These are phyloP conservation scores for Phytopythium helicoides DNA, from an alignment of 352 stramenopile genomes.

Conservation along the genomic window DNA sequence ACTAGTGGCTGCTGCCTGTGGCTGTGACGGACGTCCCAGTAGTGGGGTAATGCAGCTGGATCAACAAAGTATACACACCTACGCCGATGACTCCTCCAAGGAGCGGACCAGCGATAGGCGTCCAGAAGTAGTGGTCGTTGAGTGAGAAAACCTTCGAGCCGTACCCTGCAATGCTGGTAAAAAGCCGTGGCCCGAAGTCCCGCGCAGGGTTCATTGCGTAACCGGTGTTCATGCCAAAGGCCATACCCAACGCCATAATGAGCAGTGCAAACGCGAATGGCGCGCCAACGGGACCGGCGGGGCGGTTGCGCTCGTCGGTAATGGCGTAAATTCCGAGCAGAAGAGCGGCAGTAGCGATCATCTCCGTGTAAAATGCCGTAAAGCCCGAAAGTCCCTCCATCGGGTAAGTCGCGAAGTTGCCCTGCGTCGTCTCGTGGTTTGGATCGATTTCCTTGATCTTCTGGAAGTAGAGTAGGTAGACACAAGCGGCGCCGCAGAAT, in stretches of 20 bases:
- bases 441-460: slow-evolving; percentile 42
- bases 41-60: slow-evolving; percentile 51
- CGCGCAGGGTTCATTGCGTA: slow-evolving; percentile 48
- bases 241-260: slow-evolving; percentile 60
- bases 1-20: background rate
- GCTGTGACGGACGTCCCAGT: background rate
- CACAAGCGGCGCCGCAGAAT: slow-evolving; percentile 32
- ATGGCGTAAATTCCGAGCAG: slow-evolving; percentile 59
- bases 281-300: slow-evolving; percentile 26
- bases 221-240: slow-evolving; percentile 46
- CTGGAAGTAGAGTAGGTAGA: slow-evolving; percentile 55
- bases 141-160: slow-evolving; percentile 33
- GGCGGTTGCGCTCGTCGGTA: slow-evolving; percentile 44
- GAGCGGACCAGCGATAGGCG: slow-evolving; percentile 43
- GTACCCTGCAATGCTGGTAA: slow-evolving; percentile 28
- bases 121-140: slow-evolving; percentile 53
- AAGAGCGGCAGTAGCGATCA: slow-evolving; percentile 50
- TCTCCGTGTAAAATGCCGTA: slow-evolving; percentile 54
- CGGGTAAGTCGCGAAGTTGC: slow-evolving; percentile 53
- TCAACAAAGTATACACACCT: slow-evolving; percentile 42
- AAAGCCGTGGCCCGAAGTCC: slow-evolving; percentile 30
- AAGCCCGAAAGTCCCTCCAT: slow-evolving; percentile 31
- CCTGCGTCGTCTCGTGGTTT: slow-evolving; percentile 33
- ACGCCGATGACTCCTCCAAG: slow-evolving; percentile 38
- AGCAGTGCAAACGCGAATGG: slow-evolving; percentile 48